These are phyloP conservation scores for Blepharisma japonicum DNA, from an alignment of 73 alveolate genomes.

Conservation along the genomic window DNA sequence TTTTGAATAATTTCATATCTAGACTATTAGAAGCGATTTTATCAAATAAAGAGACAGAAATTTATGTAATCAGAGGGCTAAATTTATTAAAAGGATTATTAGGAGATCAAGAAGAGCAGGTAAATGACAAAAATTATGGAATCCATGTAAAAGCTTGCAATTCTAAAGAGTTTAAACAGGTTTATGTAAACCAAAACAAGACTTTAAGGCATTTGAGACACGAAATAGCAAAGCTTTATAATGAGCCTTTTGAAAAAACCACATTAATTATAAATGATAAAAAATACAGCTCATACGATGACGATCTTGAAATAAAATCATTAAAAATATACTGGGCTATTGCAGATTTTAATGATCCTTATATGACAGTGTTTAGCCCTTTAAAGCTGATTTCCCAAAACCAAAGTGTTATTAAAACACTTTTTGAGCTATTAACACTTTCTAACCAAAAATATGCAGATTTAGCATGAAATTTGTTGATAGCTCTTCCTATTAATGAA, in stretches of 20 bases:
- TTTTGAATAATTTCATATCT: background rate
- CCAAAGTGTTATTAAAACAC: background rate
- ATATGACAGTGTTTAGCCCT: background rate
- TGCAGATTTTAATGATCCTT: background rate
- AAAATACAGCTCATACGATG: background rate
- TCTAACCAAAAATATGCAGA: background rate
- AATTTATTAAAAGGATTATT: background rate
- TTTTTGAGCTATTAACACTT: background rate
- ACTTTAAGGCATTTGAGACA: conserved; percentile 20
- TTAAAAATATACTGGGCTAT: background rate
- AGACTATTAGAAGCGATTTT: background rate
- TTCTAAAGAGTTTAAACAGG: background rate
- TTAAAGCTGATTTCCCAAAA: background rate
- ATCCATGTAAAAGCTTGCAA: background rate
- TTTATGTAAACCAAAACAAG: background rate
- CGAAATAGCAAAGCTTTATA: background rate
- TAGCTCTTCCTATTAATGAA: background rate
- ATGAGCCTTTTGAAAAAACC: background rate
- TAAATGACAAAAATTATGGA: background rate
- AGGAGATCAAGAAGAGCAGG: background rate
- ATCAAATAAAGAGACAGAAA: background rate
- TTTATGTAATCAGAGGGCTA: background rate
- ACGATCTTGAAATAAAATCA: background rate
- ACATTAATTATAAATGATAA: background rate
- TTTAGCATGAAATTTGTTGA: background rate